phyloP scores from a whole-genome alignment of 306 rosid genomes.

The barrel medic (Medicago truncatula) region MtrunA17r5.0-ANR NC_053043.1:2365001-2365500 shows the following conservation, averaged over 20 bases:
- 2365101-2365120: constrained; percentile 76
- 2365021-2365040: constrained; percentile 74
- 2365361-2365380: neutral
- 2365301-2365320: constrained; percentile 94
- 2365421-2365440: constrained; percentile 78
- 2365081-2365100: constrained; percentile 75
- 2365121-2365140: constrained; percentile 25
- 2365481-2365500: constrained; percentile 87
- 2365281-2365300: constrained; percentile 88
- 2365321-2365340: constrained; percentile 28
- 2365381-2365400: neutral
- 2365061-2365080: constrained; percentile 65
- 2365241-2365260: constrained; percentile 54
- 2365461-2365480: constrained; percentile 71
- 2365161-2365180: constrained; percentile 8
- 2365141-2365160: neutral
- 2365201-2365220: constrained; percentile 33
- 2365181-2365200: neutral
- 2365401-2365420: constrained; percentile 69
- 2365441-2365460: constrained; percentile 70
- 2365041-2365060: constrained; percentile 66
- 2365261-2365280: constrained; percentile 76
- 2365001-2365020: constrained; percentile 56
- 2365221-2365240: constrained; percentile 66
- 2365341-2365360: constrained; percentile 11